Evolutionary conservation across 768 basidiomycete species (phyloP), one percentile per base, ranked within the genome.

Genomic region (Calocybe indica): DNA sequence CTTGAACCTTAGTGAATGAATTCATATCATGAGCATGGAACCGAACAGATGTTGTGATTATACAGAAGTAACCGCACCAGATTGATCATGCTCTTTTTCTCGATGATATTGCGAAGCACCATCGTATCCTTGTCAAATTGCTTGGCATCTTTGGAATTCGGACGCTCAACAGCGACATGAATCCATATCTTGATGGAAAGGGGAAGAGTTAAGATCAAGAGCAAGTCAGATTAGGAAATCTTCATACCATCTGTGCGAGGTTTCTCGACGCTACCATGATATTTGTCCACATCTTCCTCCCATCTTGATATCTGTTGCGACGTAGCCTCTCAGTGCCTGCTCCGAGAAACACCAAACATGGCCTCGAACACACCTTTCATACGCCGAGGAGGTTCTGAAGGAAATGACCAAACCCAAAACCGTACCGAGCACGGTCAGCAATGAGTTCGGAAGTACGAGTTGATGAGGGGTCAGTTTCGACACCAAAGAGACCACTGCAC

Each of bases 41-140:
- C 22, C 22, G 22, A 22, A 22, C 22, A 22, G 22, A 22, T 4
- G 22, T 22, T 22, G 22, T 22, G 22, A 22, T 22, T 22, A 22
- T 22, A 22, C 22, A 22, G 22, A 22, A 22, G 22, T 4, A 22
- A 22, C 22, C 22, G 22, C 49, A 82, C 79, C 42, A 88, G 59
- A 56, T 85, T 85, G 48, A 88, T 71, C 74, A 85, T 84, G 1
- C 78, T 77, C 66, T 83, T 82, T 64, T 88, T 89, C 69, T 88
- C 85, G 44, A 87, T 75, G 7, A 81, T 62, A 11, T 69, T 72
- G 55, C 79, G 62, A n/a, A 79, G 58, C 1, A 53, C 53, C 1
- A 68, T 64, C 46, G 64, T 60, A 40, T 55, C 58, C 41, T 57
- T 58, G 33, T 22, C 22, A 22, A 22, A 22, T 22, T 58, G 59